These are phyloP conservation scores for Kalanchoe fedtschenkoi DNA, from an alignment of 164 flowering plant genomes.

Conservation along the genomic window DNA sequence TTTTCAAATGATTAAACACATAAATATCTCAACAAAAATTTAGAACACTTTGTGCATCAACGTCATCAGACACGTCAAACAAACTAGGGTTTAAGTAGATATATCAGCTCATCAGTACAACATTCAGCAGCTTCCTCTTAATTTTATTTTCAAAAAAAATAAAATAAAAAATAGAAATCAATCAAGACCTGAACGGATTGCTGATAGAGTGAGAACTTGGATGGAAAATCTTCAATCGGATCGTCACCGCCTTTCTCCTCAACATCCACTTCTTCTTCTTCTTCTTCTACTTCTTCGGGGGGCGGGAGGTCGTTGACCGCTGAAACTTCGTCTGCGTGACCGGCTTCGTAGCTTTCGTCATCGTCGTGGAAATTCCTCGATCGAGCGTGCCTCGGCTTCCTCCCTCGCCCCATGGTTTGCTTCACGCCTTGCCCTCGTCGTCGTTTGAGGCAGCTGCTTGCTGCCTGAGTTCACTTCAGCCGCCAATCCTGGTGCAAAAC, in stretches of 20 bases:
- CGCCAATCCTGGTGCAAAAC: too few relatives aligned
- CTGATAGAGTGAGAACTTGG: conserved; percentile 75
- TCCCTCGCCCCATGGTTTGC: not conserved
- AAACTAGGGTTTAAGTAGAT: too few relatives aligned
- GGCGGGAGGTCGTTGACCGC: conserved; percentile 9
- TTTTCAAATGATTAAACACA: not conserved
- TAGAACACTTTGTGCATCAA: not conserved
- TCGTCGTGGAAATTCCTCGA: conserved; percentile 19
- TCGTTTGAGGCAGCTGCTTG: too few relatives aligned
- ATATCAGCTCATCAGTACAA: not conserved
- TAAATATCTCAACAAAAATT: not conserved
- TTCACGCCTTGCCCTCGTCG: not conserved
- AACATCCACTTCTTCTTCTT: conserved; percentile 14
- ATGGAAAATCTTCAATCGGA: conserved; percentile 27
- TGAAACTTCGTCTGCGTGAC: conserved; percentile 4
- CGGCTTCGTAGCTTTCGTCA: conserved; percentile 7
- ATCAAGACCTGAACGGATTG: conserved; percentile 78
- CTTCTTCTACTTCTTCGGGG: conserved; percentile 18
- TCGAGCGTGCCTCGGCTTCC: conserved; percentile 3
- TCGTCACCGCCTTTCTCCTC: conserved; percentile 12
- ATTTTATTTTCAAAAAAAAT: not conserved
- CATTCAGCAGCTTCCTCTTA: not conserved
- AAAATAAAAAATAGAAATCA: not conserved
- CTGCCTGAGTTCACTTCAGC: too few relatives aligned
- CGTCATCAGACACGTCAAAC: not conserved